phyloP scores from a whole-genome alignment of 83 land plant genomes.

The Picea mariana region DNA sequence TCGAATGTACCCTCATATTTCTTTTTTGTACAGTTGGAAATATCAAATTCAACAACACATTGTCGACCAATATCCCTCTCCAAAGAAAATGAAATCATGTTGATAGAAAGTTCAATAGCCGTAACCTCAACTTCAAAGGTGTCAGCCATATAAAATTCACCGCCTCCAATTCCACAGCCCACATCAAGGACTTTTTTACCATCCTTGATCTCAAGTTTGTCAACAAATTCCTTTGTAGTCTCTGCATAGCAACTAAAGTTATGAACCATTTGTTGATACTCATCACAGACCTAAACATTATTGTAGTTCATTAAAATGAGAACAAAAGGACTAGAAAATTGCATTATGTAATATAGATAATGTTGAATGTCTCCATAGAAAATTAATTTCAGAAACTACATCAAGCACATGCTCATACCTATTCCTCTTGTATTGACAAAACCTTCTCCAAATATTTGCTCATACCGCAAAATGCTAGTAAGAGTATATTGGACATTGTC shows the following conservation, averaged over 20 bases:
- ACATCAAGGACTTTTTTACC: too few relatives aligned
- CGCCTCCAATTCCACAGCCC: too few relatives aligned
- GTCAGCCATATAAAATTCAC: too few relatives aligned
- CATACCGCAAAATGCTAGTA: constrained; percentile 41
- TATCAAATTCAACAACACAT: constrained; percentile 93
- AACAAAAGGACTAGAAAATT: too few relatives aligned
- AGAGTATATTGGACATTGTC: constrained; percentile 41
- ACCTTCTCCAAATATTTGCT: constrained; percentile 50
- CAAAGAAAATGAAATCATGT: too few relatives aligned
- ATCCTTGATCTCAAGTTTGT: constrained; percentile 74
- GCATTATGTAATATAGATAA: too few relatives aligned
- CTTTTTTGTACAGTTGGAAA: constrained; percentile 90
- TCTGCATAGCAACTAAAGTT: constrained; percentile 40
- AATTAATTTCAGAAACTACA: neutral
- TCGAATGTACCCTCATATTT: too few relatives aligned
- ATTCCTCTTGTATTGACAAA: constrained; percentile 54
- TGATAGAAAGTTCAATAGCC: too few relatives aligned
- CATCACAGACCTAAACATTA: neutral
- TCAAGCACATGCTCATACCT: constrained; percentile 19
- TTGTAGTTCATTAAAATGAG: too few relatives aligned
- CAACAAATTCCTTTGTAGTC: constrained; percentile 93
- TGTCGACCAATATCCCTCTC: constrained; percentile 92
- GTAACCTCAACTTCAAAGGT: too few relatives aligned
- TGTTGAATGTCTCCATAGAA: too few relatives aligned
- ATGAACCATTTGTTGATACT: neutral